Evolutionary conservation across 208 protist genomes (phyloP).

Genomic region (Crithidia sp.): DNA sequence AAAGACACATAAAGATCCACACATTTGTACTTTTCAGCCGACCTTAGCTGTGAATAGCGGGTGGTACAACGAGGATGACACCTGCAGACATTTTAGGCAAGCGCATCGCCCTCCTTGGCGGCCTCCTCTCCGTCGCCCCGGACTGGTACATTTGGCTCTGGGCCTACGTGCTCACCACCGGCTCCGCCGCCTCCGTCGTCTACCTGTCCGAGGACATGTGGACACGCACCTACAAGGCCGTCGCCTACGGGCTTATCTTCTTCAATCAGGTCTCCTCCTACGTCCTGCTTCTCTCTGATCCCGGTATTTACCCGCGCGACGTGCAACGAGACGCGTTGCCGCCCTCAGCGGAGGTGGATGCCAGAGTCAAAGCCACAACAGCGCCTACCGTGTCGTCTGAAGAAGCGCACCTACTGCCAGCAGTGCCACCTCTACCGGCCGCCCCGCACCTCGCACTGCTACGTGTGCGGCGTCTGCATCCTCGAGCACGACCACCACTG

Average conservation of each 20-base stretch:
- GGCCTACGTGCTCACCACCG: slow-evolving; percentile 25
- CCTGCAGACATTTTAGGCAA: slow-evolving; percentile 10
- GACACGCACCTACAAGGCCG: slow-evolving; percentile 12
- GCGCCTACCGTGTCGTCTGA: slow-evolving; percentile 24
- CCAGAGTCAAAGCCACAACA: neutral
- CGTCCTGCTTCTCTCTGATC: slow-evolving; percentile 40
- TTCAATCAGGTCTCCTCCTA: slow-evolving; percentile 26
- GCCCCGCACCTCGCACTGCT: slow-evolving; percentile 77
- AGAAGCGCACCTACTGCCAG: slow-evolving; percentile 46
- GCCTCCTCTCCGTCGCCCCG: slow-evolving; percentile 26
- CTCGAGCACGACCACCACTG: slow-evolving; percentile 89
- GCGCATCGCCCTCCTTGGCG: slow-evolving; percentile 14
- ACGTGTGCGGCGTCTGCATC: slow-evolving; percentile 79
- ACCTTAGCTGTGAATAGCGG: neutral
- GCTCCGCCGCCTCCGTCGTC: slow-evolving; percentile 7
- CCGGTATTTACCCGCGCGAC: slow-evolving; percentile 58
- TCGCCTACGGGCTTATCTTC: slow-evolving; percentile 15
- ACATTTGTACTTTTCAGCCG: too few relatives aligned
- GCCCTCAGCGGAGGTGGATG: neutral
- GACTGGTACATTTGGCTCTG: slow-evolving; percentile 42
- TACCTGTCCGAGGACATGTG: slow-evolving; percentile 29
- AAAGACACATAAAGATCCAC: too few relatives aligned
- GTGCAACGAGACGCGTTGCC: neutral
- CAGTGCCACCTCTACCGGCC: slow-evolving; percentile 63
- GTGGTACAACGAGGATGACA: neutral